Evolutionary conservation across 768 basidiomycete genomes (phyloP).

Genomic region (Naganishia friedmannii): DNA sequence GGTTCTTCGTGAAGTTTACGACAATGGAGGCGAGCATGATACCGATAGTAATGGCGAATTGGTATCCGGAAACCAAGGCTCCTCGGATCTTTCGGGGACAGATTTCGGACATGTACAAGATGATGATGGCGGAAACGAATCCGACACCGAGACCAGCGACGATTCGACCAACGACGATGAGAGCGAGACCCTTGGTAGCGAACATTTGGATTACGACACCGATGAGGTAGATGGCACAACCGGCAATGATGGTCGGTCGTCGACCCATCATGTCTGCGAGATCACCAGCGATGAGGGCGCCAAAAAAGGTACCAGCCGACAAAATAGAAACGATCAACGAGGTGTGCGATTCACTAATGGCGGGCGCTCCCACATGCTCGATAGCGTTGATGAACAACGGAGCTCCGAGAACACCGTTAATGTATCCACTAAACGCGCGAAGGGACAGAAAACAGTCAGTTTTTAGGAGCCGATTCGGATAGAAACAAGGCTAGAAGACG

Average conservation of each 20-base stretch:
- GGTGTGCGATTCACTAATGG: slow-evolving; percentile 34
- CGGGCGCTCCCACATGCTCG: slow-evolving; percentile 28
- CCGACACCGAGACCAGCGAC: slow-evolving; percentile 46
- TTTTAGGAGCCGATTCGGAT: not conserved
- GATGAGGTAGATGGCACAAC: slow-evolving; percentile 45
- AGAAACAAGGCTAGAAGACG: not conserved
- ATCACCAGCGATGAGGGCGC: slow-evolving; percentile 54
- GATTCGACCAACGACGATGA: slow-evolving; percentile 50
- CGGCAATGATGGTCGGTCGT: slow-evolving; percentile 45
- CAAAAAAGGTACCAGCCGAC: slow-evolving; percentile 53
- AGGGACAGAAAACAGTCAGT: not conserved
- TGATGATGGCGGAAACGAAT: slow-evolving; percentile 50
- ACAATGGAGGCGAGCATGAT: slow-evolving; percentile 52
- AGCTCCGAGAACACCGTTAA: slow-evolving; percentile 36
- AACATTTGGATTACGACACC: slow-evolving; percentile 48
- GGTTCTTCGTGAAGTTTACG: slow-evolving; percentile 50
- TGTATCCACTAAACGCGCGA: slow-evolving; percentile 38
- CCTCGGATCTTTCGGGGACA: slow-evolving; percentile 52
- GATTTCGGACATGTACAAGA: slow-evolving; percentile 52
- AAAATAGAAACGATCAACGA: slow-evolving; percentile 53
- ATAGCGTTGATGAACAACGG: slow-evolving; percentile 29
- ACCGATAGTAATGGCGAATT: slow-evolving; percentile 53
- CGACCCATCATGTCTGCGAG: slow-evolving; percentile 52
- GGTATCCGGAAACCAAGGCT: slow-evolving; percentile 53
- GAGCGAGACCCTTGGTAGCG: slow-evolving; percentile 44